Conservation (phyloP, 805 yeast genomes). For the Scheffersomyces stipitis region DNA sequence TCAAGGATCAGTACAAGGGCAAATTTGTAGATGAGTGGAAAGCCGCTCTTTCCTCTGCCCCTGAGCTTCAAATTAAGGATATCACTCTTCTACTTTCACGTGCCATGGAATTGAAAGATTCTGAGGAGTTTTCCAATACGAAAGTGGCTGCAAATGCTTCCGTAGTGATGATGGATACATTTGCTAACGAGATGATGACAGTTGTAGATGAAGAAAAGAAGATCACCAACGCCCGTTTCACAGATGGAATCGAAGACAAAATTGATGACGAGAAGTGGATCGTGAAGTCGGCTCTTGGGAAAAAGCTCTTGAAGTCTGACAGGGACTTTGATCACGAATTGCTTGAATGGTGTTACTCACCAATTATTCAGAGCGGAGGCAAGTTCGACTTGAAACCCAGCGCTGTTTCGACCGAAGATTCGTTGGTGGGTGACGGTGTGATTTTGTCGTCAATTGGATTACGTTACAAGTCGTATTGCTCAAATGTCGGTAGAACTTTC, state of each 20-base stretch:
- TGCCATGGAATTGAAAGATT: slow-evolving; percentile 73
- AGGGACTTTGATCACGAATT: slow-evolving; percentile 70
- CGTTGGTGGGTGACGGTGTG: slow-evolving; percentile 67
- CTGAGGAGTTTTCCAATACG: slow-evolving; percentile 65
- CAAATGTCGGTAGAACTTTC: slow-evolving; percentile 84
- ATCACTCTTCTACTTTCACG: slow-evolving; percentile 50
- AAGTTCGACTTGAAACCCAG: slow-evolving; percentile 81
- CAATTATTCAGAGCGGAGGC: slow-evolving; percentile 87
- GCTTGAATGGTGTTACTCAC: slow-evolving; percentile 92
- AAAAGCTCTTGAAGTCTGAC: slow-evolving; percentile 49
- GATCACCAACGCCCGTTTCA: slow-evolving; percentile 67
- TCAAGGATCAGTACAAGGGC: slow-evolving; percentile 79
- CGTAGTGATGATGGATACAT: slow-evolving; percentile 72
- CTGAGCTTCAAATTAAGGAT: slow-evolving; percentile 44
- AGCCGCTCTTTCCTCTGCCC: slow-evolving; percentile 26
- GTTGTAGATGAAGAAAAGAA: slow-evolving; percentile 84
- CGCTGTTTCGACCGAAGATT: slow-evolving; percentile 69
- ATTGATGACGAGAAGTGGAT: slow-evolving; percentile 75
- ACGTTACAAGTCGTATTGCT: slow-evolving; percentile 85
- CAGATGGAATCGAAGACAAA: slow-evolving; percentile 75
- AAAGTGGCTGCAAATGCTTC: slow-evolving; percentile 76
- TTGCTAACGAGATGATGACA: slow-evolving; percentile 84
- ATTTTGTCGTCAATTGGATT: slow-evolving; percentile 83
- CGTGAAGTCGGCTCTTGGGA: slow-evolving; percentile 49
- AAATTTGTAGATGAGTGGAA: slow-evolving; percentile 84